phyloP scores from a whole-genome alignment of 2,329 filamentous ascomycete genomes.

The Nigrospora oryzae region DNA sequence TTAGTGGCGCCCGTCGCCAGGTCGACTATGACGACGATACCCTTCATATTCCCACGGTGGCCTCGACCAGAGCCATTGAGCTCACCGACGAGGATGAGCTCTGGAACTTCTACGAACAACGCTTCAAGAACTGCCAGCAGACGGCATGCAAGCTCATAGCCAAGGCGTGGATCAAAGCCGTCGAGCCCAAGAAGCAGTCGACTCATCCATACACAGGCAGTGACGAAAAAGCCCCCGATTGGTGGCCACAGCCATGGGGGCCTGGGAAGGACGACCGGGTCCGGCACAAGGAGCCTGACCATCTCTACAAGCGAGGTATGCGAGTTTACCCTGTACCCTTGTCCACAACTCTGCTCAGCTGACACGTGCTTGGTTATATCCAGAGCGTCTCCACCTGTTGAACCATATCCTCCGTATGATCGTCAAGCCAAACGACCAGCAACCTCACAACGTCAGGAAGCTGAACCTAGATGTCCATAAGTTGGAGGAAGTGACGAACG shows the following conservation, averaged over 20 bases:
- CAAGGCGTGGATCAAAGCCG: constrained; percentile 67
- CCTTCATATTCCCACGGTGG: constrained; percentile 24
- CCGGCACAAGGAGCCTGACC: constrained; percentile 65
- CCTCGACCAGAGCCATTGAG: constrained; percentile 34
- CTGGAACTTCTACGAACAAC: constrained; percentile 50
- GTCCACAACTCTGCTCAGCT: background rate
- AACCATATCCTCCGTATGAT: constrained; percentile 53
- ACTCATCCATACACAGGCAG: constrained; percentile 64
- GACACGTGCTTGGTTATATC: background rate
- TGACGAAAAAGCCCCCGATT: constrained; percentile 53
- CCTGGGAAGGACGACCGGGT: constrained; percentile 43
- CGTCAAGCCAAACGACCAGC: constrained; percentile 37
- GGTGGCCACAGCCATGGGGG: constrained; percentile 56
- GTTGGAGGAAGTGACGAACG: constrained; percentile 49
- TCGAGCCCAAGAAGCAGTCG: constrained; percentile 71
- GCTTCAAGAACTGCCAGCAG: constrained; percentile 62
- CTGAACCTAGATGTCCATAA: constrained; percentile 44
- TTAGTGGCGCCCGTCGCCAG: constrained; percentile 21
- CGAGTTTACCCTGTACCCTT: background rate
- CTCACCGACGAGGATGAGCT: constrained; percentile 47
- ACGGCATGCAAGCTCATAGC: constrained; percentile 63
- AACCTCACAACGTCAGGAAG: constrained; percentile 44
- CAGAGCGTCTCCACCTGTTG: constrained; percentile 51
- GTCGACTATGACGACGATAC: constrained; percentile 30
- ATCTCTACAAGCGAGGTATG: constrained; percentile 59